A percentile compares a stretch with the other conserved stretches of the same genome.
These are phyloP conservation scores for Pestalotiopsis sp. DNA, from an alignment of 2,329 filamentous ascomycete genomes.

Conservation along the genomic window DNA sequence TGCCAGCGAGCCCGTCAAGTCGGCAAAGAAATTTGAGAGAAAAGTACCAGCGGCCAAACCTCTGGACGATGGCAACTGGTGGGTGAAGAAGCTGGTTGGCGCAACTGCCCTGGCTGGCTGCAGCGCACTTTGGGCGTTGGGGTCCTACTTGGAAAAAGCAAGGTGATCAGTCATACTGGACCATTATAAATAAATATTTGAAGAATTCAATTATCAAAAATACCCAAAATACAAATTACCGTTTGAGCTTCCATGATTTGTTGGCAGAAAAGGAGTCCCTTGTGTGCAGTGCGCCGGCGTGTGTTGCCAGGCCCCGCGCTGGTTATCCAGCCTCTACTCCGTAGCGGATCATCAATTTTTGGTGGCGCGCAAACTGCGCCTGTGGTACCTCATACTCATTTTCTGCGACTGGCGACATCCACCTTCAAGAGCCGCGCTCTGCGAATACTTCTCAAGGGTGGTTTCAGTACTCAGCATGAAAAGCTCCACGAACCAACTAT, in stretches of 20 bases:
- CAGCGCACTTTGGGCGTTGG: slow-evolving; percentile 57
- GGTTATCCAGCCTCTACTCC: no score
- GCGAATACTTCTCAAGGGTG: background rate
- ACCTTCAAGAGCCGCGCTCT: background rate
- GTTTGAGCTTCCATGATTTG: background rate
- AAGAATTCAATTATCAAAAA: background rate
- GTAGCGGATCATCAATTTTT: background rate
- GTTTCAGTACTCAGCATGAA: background rate
- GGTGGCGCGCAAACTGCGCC: background rate
- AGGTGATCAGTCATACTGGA: slow-evolving; percentile 14
- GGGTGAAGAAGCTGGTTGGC: slow-evolving; percentile 64
- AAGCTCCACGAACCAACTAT: background rate
- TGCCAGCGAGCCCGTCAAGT: slow-evolving; percentile 23
- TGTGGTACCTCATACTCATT: background rate
- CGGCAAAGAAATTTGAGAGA: slow-evolving; percentile 23
- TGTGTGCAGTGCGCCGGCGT: background rate
- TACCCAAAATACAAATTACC: background rate
- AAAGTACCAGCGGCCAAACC: slow-evolving; percentile 57
- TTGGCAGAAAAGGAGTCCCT: background rate
- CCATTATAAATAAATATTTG: background rate
- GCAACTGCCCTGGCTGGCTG: slow-evolving; percentile 63
- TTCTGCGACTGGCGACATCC: background rate
- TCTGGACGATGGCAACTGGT: slow-evolving; percentile 66
- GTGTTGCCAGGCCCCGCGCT: no score
- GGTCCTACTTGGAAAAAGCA: slow-evolving; percentile 49